phyloP scores from a whole-genome alignment of 1,284 basidiomycete genomes.

The Moesziomyces sp. region DNA sequence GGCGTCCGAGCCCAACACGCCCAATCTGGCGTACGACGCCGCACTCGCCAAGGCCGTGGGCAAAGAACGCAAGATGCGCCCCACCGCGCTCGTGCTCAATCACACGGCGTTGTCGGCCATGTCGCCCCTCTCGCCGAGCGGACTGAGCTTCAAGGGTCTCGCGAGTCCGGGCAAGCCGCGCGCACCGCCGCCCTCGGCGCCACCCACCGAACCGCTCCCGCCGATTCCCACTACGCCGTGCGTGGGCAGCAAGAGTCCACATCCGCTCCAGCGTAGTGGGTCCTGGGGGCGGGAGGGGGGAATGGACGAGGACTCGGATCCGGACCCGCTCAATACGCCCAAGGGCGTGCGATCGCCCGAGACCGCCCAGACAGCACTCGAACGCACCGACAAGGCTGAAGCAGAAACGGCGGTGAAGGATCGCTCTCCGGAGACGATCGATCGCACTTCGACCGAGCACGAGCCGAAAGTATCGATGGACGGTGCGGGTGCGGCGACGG shows the following conservation, averaged over 20 bases:
- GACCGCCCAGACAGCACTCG: too few relatives aligned
- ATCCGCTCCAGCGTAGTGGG: slow-evolving; percentile 6
- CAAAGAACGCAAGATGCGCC: slow-evolving; percentile 35
- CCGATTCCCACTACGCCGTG: slow-evolving; percentile 51
- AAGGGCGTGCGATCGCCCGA: slow-evolving; percentile 3
- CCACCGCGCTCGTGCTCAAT: slow-evolving; percentile 36
- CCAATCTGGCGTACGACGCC: slow-evolving; percentile 29
- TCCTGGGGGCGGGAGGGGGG: slow-evolving; percentile 3
- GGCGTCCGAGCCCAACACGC: slow-evolving; percentile 23
- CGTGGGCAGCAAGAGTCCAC: slow-evolving; percentile 19
- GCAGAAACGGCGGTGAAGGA: too few relatives aligned
- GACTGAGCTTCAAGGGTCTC: slow-evolving; percentile 16
- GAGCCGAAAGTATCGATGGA: too few relatives aligned
- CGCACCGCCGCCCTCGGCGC: slow-evolving; percentile 43
- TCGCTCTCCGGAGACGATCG: too few relatives aligned
- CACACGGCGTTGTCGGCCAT: slow-evolving; percentile 17
- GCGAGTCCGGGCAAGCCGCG: slow-evolving; percentile 33
- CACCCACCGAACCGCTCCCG: slow-evolving; percentile 51
- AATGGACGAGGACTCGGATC: not conserved
- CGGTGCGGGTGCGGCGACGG: slow-evolving; percentile 1
- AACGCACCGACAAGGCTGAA: too few relatives aligned
- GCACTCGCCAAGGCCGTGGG: slow-evolving; percentile 30
- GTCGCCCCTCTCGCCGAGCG: slow-evolving; percentile 12
- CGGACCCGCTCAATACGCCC: slow-evolving; percentile 13
- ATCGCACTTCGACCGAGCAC: too few relatives aligned